phyloP scores from a whole-genome alignment of 2,329 filamentous ascomycete genomes.

The Raffaelea deltoideospora region DNA sequence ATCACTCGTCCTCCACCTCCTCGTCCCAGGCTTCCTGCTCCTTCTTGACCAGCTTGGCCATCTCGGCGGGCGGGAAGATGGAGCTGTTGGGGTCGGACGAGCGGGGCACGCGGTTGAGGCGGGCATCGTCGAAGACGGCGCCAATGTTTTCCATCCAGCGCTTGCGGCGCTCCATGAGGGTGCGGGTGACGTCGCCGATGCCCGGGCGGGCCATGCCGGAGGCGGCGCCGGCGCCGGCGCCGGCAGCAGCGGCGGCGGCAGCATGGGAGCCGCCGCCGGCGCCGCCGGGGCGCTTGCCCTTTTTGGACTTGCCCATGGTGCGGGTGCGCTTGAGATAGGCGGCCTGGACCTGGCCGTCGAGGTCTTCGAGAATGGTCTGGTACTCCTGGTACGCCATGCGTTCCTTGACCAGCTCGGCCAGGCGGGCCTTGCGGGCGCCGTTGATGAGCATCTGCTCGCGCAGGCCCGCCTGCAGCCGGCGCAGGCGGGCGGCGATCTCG shows the following conservation, averaged over 20 bases:
- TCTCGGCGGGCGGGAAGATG: conserved; percentile 59
- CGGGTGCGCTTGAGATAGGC: conserved; percentile 93
- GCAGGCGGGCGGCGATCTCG: conserved; percentile 79
- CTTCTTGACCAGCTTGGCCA: conserved; percentile 58
- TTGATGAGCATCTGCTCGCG: conserved; percentile 77
- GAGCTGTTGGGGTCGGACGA: conserved; percentile 45
- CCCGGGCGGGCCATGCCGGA: conserved; percentile 55
- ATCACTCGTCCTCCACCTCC: conserved; percentile 49
- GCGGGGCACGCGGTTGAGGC: conserved; percentile 56
- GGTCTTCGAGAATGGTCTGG: conserved; percentile 88
- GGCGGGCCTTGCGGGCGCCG: conserved; percentile 72
- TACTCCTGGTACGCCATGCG: conserved; percentile 96
- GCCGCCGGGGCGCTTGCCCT: conserved; percentile 36
- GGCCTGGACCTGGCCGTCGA: conserved; percentile 86
- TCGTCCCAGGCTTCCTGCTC: conserved; percentile 75
- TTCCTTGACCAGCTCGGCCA: conserved; percentile 78
- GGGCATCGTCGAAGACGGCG: conserved; percentile 76
- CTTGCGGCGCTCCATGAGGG: conserved; percentile 77
- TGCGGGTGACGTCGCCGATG: conserved; percentile 83
- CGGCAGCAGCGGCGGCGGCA: conserved; percentile 24
- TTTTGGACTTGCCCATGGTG: conserved; percentile 88
- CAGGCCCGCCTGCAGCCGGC: conserved; percentile 68
- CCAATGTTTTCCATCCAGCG: conserved; percentile 88
- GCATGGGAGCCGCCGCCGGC: conserved; percentile 41
- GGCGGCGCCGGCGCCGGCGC: conserved; percentile 14